These are phyloP conservation scores for Penicillium sp. DNA, from an alignment of 2,329 filamentous ascomycete genomes.

Conservation along the genomic window DNA sequence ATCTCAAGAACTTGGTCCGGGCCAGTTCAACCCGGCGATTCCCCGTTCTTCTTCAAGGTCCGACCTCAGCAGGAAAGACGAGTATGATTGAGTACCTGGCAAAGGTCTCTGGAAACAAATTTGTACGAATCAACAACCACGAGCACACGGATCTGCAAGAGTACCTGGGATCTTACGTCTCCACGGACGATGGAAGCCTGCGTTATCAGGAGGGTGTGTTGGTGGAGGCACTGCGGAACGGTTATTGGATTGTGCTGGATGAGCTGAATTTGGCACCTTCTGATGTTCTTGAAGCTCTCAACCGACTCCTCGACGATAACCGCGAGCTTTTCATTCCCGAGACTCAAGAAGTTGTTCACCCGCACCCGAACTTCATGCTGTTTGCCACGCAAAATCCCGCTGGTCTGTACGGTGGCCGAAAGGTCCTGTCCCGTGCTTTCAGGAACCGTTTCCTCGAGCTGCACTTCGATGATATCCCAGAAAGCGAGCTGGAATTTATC, in stretches of 20 bases:
- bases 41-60: conserved; percentile 91
- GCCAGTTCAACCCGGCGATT: conserved; percentile 90
- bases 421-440: conserved; percentile 89
- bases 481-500: conserved; percentile 89
- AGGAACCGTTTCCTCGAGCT: conserved; percentile 95
- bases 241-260: conserved; percentile 97
- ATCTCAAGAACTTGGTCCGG: conserved; percentile 88
- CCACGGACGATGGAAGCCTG: conserved; percentile 77
- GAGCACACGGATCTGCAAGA: conserved; percentile 98
- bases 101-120: conserved; percentile 94
- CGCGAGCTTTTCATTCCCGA: conserved; percentile 93
- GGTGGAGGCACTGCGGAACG: conserved; percentile 85
- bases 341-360: conserved; percentile 88
- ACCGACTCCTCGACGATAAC: conserved; percentile 93
- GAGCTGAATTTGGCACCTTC: conserved; percentile 96
- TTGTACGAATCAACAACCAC: conserved; percentile 98
- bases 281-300: conserved; percentile 93
- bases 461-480: conserved; percentile 96
- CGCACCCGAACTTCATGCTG: conserved; percentile 93
- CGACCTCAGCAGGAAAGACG: conserved; percentile 95
- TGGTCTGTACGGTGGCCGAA: conserved; percentile 90
- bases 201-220: conserved; percentile 90
- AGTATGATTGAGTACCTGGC: conserved; percentile 99
- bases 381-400: conserved; percentile 98
- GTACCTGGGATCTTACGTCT: conserved; percentile 92